Evolutionary conservation across 768 basidiomycete species (phyloP).

Genomic region (Lepiota venenata): DNA sequence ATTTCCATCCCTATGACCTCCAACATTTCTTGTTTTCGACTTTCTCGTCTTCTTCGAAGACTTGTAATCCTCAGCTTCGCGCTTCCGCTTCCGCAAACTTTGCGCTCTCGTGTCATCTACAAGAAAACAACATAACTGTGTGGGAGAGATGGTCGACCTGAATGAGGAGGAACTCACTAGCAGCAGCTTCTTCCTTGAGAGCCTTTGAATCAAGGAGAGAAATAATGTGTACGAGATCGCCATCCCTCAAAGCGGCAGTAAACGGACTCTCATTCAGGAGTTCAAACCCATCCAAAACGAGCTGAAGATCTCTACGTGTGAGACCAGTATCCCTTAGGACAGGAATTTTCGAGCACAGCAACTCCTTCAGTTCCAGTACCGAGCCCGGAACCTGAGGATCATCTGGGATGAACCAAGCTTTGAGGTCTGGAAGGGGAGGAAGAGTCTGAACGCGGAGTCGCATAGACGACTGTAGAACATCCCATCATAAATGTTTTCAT

Average conservation of each 20-base stretch:
- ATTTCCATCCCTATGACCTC: slow-evolving; percentile 11
- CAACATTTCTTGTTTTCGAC: background rate
- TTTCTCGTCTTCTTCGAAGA: slow-evolving; percentile 8
- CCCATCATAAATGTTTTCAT: background rate
- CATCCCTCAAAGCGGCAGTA: slow-evolving; percentile 39
- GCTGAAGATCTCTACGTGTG: slow-evolving; percentile 19
- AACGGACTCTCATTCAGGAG: slow-evolving; percentile 38
- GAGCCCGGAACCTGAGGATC: slow-evolving; percentile 14
- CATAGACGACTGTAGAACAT: slow-evolving; percentile 27
- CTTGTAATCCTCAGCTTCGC: background rate
- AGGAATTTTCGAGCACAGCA: slow-evolving; percentile 32
- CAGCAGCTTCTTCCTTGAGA: background rate
- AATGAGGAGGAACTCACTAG: background rate
- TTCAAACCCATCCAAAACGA: slow-evolving; percentile 47
- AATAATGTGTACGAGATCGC: slow-evolving; percentile 41
- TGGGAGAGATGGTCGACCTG: background rate
- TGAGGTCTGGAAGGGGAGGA: slow-evolving; percentile 44
- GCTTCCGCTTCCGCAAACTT: slow-evolving; percentile 7
- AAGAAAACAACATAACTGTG: background rate
- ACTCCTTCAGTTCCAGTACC: slow-evolving; percentile 32
- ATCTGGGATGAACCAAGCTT: slow-evolving; percentile 50
- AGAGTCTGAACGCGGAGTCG: slow-evolving; percentile 48
- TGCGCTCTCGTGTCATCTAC: background rate
- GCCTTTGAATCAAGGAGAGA: slow-evolving; percentile 7
- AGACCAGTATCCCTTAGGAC: slow-evolving; percentile 23